Conservation (phyloP, 192 early-diverging fungal species). For the Allomyces javanicus region DNA sequence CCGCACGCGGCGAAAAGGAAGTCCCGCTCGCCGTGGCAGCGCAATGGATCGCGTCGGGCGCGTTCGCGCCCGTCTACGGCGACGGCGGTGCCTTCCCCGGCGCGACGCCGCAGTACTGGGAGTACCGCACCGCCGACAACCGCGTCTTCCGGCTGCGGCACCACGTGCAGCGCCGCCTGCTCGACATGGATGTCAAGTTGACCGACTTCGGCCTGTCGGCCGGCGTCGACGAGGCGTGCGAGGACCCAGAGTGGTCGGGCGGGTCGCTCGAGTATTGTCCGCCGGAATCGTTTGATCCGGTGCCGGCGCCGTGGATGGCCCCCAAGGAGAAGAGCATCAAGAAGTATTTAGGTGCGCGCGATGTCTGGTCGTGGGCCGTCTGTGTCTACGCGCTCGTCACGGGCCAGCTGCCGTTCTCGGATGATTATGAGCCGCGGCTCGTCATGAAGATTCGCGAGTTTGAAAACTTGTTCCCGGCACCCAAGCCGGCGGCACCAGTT, state of each 20-base stretch:
- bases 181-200: not conserved
- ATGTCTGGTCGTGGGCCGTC: constrained; percentile 63
- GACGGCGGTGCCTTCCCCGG: not conserved
- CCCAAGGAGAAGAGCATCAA: constrained; percentile 44
- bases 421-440: constrained; percentile 52
- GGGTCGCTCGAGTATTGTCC: not conserved
- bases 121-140: not conserved
- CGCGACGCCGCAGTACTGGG: not conserved
- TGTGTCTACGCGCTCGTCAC: constrained; percentile 54
- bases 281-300: not conserved
- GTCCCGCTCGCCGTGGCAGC: not conserved
- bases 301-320: constrained; percentile 4
- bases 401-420: constrained; percentile 50
- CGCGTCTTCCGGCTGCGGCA: not conserved
- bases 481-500: not conserved
- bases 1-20: not conserved
- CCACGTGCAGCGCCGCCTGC: not conserved
- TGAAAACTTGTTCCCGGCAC: not conserved
- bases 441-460: constrained; percentile 40
- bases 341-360: constrained; percentile 19
- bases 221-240: not conserved
- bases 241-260: not conserved
- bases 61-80: not conserved
- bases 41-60: not conserved
- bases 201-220: not conserved